Percentiles rank a stretch among this genome's conserved stretches.
Evolutionary conservation across 177 flowering plant genomes (phyloP).

Genomic region (Vitis hybrid): DNA sequence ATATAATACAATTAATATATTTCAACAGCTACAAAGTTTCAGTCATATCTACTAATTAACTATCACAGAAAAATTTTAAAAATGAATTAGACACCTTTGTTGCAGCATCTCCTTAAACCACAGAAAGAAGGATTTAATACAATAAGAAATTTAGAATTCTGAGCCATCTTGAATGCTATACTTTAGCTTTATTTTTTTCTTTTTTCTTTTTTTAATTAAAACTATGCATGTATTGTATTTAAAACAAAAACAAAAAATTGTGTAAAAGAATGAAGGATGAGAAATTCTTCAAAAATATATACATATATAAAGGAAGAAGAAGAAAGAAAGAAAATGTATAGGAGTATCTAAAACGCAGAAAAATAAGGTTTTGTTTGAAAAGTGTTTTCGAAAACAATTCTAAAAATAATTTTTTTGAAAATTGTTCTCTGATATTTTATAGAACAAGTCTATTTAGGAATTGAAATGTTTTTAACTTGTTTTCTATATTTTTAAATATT

Average conservation of each 20-base stretch:
- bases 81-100: background rate
- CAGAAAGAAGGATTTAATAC: background rate
- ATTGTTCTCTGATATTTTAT: too few species aligned
- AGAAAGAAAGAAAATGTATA: background rate
- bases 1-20: too few species aligned
- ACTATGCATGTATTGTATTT: too few species aligned
- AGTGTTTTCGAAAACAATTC: background rate
- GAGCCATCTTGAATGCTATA: too few species aligned
- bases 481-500: background rate
- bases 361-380: background rate
- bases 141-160: too few species aligned
- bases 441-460: too few species aligned
- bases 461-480: too few species aligned
- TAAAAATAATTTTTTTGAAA: background rate
- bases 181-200: too few species aligned
- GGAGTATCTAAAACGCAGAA: background rate
- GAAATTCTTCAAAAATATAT: background rate
- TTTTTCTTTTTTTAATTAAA: too few species aligned
- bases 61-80: background rate
- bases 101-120: background rate
- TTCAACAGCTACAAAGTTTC: background rate
- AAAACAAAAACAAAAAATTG: too few species aligned
- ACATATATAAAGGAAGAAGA: background rate
- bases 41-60: background rate
- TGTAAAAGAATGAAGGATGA: too few species aligned